Base-by-base conservation (phyloP, 1,139 yeast genomes). In the Saccharomyces pastorianus region DNA sequence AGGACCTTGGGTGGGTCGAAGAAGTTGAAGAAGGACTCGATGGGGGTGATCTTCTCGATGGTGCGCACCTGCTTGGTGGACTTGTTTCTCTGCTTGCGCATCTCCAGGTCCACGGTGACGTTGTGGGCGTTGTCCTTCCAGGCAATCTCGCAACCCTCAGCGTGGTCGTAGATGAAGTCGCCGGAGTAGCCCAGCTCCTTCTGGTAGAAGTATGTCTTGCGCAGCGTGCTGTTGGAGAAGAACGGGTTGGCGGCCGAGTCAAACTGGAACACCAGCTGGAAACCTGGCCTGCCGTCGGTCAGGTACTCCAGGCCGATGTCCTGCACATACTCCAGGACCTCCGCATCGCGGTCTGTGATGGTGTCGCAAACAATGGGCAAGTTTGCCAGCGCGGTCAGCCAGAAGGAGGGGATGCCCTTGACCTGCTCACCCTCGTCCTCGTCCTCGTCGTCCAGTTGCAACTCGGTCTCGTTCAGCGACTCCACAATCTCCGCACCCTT, bases 11-110 rank as follows among this genome's bases (percentile, higher is more conserved):
- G 99, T 42, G 99, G 99, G 66, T 83, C 88, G 72, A 93, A 95
- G 75, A 93, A 93, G 75, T 86, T 87, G 81, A 93, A 93, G 77
- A 93, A 93, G 27, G 97, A 89, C 67, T 88, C 96, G 53, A 85
- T 83, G 25, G 97, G 97, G 13, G 96, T 85, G 65, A 90, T 79
- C 76, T 93, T 91, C 73, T 93, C 98, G 65, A 93, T 86, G 49
- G 96, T 90, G 73, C 99, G 85, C 31, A 96, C 93, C 70, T 95
- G 97, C 73, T 90, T 90, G 58, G 99, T 93, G 71, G 87, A 89
- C 77, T 93, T 95, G 74, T 95, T 95, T 75, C 99, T 85, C 76
- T 93, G 99, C 75, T 93, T 93, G 75, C 97, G 86, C 79, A 90
- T 87, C 77, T 93, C 98, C 57, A 93, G 84, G 61, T 78, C 76